A percentile compares a stretch with the other conserved stretches of the same genome.
Conservation (phyloP, 331 rosid species). For the Malus hybrid region DNA sequence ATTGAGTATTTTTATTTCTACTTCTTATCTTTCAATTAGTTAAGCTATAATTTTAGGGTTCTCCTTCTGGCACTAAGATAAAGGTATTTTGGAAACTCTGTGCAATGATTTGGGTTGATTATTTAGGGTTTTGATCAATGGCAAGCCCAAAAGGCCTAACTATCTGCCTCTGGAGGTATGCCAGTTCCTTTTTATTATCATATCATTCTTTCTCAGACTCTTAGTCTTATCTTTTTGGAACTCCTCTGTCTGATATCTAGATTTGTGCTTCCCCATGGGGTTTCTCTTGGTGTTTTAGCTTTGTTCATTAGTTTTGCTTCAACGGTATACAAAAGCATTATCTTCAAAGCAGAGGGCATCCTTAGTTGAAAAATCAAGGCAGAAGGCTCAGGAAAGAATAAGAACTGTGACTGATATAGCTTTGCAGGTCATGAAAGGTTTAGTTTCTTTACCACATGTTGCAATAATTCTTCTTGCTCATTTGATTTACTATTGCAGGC, state of each 20-base stretch:
- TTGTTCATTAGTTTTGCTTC: slow-evolving; percentile 72
- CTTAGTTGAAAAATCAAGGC: slow-evolving; percentile 76
- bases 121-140: too few relatives aligned
- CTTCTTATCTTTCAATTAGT: too few relatives aligned
- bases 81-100: too few relatives aligned
- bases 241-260: slow-evolving; percentile 2
- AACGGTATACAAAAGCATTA: slow-evolving; percentile 75
- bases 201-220: background rate
- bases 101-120: too few relatives aligned
- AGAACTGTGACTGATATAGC: slow-evolving; percentile 50
- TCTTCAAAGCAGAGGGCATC: slow-evolving; percentile 68
- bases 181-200: background rate
- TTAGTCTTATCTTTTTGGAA: slow-evolving; percentile 2
- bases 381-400: slow-evolving; percentile 73
- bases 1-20: too few relatives aligned
- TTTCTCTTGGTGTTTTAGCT: slow-evolving; percentile 38
- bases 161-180: too few relatives aligned
- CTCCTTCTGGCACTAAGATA: too few relatives aligned
- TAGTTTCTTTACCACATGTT: background rate
- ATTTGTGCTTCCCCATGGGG: background rate
- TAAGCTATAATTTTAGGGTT: too few relatives aligned
- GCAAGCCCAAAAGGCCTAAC: too few relatives aligned
- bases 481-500: slow-evolving; percentile 38
- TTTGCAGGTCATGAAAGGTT: background rate
- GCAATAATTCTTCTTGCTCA: slow-evolving; percentile 5